phyloP scores from a whole-genome alignment of 768 basidiomycete species.

The Dentipellis fragilis region DNA sequence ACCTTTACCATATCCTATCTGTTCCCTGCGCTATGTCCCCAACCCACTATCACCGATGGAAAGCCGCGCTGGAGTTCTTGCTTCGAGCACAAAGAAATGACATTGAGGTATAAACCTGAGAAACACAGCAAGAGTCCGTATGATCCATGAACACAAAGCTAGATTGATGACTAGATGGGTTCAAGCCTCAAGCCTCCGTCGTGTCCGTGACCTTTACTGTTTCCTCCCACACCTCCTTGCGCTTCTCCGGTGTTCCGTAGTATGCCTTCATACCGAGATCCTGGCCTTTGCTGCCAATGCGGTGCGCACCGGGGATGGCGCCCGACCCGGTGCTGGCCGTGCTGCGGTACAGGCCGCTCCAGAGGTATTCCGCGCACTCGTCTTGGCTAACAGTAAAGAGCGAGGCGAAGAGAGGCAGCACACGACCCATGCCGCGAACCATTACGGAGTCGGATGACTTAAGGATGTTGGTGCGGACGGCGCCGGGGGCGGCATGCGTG shows the following conservation, averaged over 20 bases:
- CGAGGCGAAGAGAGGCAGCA: constrained; percentile 1
- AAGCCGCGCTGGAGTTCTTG: too few species aligned
- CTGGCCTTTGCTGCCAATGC: constrained; percentile 7
- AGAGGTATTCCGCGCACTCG: constrained; percentile 17
- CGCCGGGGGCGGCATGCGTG: constrained; percentile 33
- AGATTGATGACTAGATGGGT: too few species aligned
- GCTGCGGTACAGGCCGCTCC: constrained; percentile 7
- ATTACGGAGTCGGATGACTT: constrained; percentile 3
- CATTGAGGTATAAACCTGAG: too few species aligned
- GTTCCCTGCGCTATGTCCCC: too few species aligned
- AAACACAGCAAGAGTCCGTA: too few species aligned
- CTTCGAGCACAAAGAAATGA: too few species aligned
- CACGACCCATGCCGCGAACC: not conserved
- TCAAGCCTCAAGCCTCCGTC: not conserved
- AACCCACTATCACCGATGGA: too few species aligned
- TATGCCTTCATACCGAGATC: constrained; percentile 8
- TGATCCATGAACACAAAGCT: too few species aligned
- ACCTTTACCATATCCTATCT: not conserved
- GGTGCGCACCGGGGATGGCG: constrained; percentile 2
- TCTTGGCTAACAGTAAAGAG: constrained; percentile 1
- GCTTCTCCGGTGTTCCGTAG: not conserved
- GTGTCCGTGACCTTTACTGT: constrained; percentile 6
- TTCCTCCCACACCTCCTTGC: constrained; percentile 12
- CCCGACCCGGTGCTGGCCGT: not conserved
- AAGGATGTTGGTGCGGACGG: constrained; percentile 24